These are phyloP conservation scores for Magnolia sinica DNA, from an alignment of 164 flowering plant species.

Conservation along the genomic window DNA sequence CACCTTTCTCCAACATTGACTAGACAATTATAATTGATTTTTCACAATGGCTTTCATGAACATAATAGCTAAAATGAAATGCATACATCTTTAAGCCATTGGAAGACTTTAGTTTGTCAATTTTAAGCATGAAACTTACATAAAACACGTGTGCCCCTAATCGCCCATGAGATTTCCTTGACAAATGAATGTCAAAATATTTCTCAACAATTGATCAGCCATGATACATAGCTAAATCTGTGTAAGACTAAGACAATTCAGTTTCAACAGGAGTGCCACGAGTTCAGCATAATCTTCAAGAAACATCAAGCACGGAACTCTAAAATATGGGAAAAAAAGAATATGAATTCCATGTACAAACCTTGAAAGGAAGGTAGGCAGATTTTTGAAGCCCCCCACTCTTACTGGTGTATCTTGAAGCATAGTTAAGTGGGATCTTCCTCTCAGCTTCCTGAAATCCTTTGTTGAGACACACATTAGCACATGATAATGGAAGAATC, in stretches of 20 bases:
- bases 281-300: not conserved
- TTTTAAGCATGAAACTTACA: too few relatives aligned
- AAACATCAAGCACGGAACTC: not conserved
- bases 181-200: not conserved
- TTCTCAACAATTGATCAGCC: not conserved
- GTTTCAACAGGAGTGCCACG: not conserved
- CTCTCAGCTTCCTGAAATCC: constrained; percentile 97
- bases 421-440: constrained; percentile 98
- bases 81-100: too few relatives aligned
- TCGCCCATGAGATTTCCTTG: too few relatives aligned
- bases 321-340: not conserved
- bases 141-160: too few relatives aligned
- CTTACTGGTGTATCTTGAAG: constrained; percentile 74
- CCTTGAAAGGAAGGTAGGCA: constrained; percentile 98
- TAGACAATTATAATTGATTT: too few relatives aligned
- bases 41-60: too few relatives aligned
- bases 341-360: constrained; percentile 17
- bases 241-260: not conserved
- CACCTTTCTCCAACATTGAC: too few relatives aligned
- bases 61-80: too few relatives aligned
- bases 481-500: not conserved
- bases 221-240: not conserved
- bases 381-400: constrained; percentile 84
- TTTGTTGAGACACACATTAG: constrained; percentile 21
- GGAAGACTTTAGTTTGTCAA: too few relatives aligned